phyloP scores from a whole-genome alignment of 179 eudicot species.

The Beta lomatogona region DNA sequence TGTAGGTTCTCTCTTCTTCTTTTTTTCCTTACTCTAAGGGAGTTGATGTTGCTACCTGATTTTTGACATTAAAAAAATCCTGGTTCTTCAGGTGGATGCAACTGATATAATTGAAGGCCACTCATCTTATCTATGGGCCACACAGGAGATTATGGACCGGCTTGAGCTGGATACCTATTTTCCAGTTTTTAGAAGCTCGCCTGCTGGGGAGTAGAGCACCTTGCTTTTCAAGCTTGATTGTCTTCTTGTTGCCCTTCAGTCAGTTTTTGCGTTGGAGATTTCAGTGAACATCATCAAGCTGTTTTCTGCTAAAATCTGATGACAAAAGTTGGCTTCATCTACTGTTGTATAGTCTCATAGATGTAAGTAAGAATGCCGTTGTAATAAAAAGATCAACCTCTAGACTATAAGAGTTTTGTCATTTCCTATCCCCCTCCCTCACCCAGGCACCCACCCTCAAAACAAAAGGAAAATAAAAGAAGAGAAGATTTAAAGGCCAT shows the following conservation, averaged over 20 bases:
- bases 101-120: conserved; percentile 83
- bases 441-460: too few relatives aligned
- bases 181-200: conserved; percentile 56
- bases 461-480: too few relatives aligned
- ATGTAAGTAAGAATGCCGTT: too few relatives aligned
- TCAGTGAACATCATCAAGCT: not conserved
- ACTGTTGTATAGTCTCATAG: not conserved
- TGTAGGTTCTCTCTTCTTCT: conserved; percentile 46
- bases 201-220: conserved; percentile 14
- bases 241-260: not conserved
- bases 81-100: conserved; percentile 65
- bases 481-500: too few relatives aligned
- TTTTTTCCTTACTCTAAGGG: not conserved
- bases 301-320: not conserved
- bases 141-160: conserved; percentile 68
- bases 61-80: not conserved
- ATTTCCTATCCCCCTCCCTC: too few relatives aligned
- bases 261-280: not conserved
- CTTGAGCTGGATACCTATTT: conserved; percentile 78
- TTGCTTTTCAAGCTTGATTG: not conserved
- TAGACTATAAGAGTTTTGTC: too few relatives aligned
- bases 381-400: too few relatives aligned
- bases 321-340: not conserved
- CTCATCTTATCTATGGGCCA: conserved; percentile 88
- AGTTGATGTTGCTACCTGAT: not conserved